Evolutionary conservation across 2,329 filamentous ascomycete species (phyloP).

Genomic region (Ophiostoma fasciatum): DNA sequence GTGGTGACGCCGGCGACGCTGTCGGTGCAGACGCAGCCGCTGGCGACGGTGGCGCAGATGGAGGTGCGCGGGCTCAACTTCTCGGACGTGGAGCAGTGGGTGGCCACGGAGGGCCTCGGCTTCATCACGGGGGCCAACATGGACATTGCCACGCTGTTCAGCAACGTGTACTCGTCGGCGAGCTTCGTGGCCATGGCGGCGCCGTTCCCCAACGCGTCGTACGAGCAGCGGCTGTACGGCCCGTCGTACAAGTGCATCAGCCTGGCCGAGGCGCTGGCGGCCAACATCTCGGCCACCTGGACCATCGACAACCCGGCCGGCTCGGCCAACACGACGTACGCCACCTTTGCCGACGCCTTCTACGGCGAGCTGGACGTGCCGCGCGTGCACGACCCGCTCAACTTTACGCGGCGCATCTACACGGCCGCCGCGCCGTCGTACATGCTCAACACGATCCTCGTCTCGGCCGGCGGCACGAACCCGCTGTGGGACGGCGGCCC

Average conservation of each 20-base stretch:
- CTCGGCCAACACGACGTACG: not conserved
- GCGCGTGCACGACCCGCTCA: not conserved
- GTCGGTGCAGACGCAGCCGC: not conserved
- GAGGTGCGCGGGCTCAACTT: slow-evolving; percentile 2
- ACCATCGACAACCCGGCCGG: slow-evolving; percentile 1
- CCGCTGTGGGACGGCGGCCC: not conserved
- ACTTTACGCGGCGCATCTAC: not conserved
- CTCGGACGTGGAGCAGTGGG: slow-evolving; percentile 1
- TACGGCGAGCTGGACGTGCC: slow-evolving; percentile 5
- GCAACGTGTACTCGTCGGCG: slow-evolving; percentile 4
- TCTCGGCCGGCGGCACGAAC: slow-evolving; percentile 2
- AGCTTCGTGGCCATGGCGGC: not conserved
- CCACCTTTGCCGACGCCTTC: slow-evolving; percentile 4
- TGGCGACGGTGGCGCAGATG: not conserved
- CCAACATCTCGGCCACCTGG: slow-evolving; percentile 1
- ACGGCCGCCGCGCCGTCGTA: slow-evolving; percentile 2
- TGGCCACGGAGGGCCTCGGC: not conserved
- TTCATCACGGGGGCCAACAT: not conserved
- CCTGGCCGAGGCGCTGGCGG: slow-evolving; percentile 1
- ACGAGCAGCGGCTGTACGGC: slow-evolving; percentile 7
- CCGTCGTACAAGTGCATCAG: slow-evolving; percentile 8
- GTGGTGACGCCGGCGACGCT: slow-evolving; percentile 7
- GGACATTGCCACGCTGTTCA: slow-evolving; percentile 4
- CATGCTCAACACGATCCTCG: slow-evolving; percentile 5
- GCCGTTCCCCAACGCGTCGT: slow-evolving; percentile 3